Conservation (phyloP, 75 land plant genomes). For the Larix kaempferi region DNA sequence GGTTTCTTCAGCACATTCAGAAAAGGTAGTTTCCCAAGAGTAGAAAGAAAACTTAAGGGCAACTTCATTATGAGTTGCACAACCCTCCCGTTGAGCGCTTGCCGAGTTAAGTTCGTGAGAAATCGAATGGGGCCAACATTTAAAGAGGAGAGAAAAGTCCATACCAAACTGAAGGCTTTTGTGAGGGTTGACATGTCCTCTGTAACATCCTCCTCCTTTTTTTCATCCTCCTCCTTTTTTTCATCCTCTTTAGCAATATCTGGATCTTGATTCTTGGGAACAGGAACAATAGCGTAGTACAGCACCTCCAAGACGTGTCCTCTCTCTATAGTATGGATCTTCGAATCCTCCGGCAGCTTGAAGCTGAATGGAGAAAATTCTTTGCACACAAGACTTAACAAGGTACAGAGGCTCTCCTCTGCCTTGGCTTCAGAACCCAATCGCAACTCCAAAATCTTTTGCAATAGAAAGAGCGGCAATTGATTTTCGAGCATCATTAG, state of each 20-base stretch:
- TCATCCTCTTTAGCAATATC: background rate
- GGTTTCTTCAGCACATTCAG: background rate
- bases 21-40: background rate
- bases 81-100: background rate
- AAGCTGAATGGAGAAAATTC: background rate
- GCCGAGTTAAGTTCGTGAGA: background rate
- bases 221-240: background rate
- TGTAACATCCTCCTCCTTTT: background rate
- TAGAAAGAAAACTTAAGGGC: background rate
- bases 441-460: background rate
- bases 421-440: background rate
- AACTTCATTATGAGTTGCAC: background rate
- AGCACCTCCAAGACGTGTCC: background rate
- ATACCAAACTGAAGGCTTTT: background rate
- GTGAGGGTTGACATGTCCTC: background rate
- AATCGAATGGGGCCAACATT: background rate
- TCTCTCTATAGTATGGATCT: background rate
- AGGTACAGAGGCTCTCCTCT: background rate
- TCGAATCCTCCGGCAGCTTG: background rate
- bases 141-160: background rate
- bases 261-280: background rate
- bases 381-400: background rate
- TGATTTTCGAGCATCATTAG: background rate
- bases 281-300: background rate
- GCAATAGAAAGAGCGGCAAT: background rate